Percentiles rank a stretch among this genome's conserved stretches.
Evolutionary conservation across 2,329 filamentous ascomycete species (phyloP).

Genomic region (Sphaerulina vaccinii): DNA sequence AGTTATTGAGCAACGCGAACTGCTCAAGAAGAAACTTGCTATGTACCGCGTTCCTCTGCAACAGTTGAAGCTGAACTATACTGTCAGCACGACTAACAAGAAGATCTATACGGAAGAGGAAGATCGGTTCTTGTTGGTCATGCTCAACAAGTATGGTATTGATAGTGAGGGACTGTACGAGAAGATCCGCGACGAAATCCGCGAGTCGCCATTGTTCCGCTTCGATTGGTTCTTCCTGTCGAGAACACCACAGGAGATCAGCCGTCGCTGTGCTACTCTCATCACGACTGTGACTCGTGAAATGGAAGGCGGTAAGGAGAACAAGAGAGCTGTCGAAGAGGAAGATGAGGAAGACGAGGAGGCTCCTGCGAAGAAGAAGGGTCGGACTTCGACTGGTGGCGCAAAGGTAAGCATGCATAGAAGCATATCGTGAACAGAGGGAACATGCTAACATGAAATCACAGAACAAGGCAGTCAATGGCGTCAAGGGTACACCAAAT

Average conservation of each 20-base stretch:
- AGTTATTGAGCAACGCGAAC: slow-evolving; percentile 87
- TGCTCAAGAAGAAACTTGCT: slow-evolving; percentile 91
- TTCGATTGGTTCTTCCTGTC: slow-evolving; percentile 99
- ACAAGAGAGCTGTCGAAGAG: slow-evolving; percentile 74
- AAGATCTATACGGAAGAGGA: slow-evolving; percentile 99
- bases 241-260: slow-evolving; percentile 87
- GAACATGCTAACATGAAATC: slow-evolving; percentile 11
- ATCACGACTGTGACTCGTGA: slow-evolving; percentile 93
- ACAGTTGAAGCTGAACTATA: slow-evolving; percentile 98
- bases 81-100: slow-evolving; percentile 98
- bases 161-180: slow-evolving; percentile 90
- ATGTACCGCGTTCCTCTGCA: slow-evolving; percentile 97
- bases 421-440: too few species aligned
- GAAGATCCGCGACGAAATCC: slow-evolving; percentile 93
- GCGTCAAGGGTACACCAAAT: slow-evolving; percentile 76
- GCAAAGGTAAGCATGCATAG: slow-evolving; percentile 65
- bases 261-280: slow-evolving; percentile 87
- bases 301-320: slow-evolving; percentile 67
- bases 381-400: slow-evolving; percentile 63
- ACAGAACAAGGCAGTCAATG: slow-evolving; percentile 91
- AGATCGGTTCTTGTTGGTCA: slow-evolving; percentile 89
- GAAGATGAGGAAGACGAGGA: slow-evolving; percentile 81
- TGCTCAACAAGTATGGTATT: slow-evolving; percentile 87
- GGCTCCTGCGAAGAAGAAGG: slow-evolving; percentile 86
- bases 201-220: slow-evolving; percentile 88